Base-by-base conservation (phyloP, 176 grass and related monocot genomes). In the Aegilops tauschii region DNA sequence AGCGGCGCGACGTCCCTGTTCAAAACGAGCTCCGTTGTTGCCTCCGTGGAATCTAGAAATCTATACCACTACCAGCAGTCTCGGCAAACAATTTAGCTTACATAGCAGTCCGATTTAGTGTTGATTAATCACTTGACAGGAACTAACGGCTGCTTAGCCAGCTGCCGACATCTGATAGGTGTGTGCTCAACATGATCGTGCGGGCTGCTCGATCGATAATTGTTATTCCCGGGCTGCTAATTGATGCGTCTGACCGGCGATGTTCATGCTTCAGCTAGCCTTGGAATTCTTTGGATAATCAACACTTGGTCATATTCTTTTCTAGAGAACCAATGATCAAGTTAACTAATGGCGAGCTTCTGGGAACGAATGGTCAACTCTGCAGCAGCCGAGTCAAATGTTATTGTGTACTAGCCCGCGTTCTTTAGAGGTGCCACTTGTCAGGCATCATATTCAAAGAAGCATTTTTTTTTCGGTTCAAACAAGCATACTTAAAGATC, bases 301-400 rank as follows among this genome's bases (percentile, higher is more conserved):
- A 34, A 7, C 29, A 21, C 12, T 14, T 5, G 23, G 67, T 73
- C 58, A 21, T 65, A 62, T 37, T 52, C n/a, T 52, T 78, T 16
- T 32, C 3, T 17, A 2, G 7, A 21, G 12, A 63, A 34, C 35
- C 18, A 65, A 40, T 18, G 36, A 31, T 45, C 31, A 34, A 78
- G 5, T 39, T 12, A 21, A 58, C 8, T 27, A 28, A 37, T 69
- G 65, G 27, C 32, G 6, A 80, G 27, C 27, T 85, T 80, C 76
- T 16, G 3, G 23, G 42, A 73, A 65, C 20, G 18, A 42, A 5
- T 12, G 44, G 13, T 45, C 64, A 61, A 17, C 25, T 64, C 23
- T 47, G 61, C 40, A 58, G 32, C 39, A 44, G 32, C 25, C 16
- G 56, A 83, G 84, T 87, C 89, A 79, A 79, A 83, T 59, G 56